Evolutionary conservation across 192 early-diverging fungal species (phyloP), one percentile per base, ranked within the genome.

Genomic region (Phlyctochytrium arcticum): DNA sequence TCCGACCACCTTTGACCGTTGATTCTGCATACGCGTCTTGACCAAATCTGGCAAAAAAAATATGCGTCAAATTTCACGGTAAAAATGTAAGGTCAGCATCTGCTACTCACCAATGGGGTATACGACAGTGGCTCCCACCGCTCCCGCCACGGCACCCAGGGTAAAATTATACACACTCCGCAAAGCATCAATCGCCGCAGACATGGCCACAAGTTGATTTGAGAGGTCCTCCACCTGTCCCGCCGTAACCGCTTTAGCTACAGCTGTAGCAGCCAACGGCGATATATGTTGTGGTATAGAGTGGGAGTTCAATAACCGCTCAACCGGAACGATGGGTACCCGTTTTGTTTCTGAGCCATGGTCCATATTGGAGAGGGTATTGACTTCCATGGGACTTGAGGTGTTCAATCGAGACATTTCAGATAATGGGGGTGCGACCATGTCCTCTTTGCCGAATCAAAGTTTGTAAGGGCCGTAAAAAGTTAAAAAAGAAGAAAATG

Each of bases 11-110:
- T 76, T 72, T 35, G 87, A 86, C 39, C 93, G 82, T 75, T 98
- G 96, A 74, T 96, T 98, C 72, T 98, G 96, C 94, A 98, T 96
- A 57, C 96, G 86, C 4, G 96, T 98, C 77, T 98, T 98, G 68
- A 96, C 94, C 55, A 98, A 73, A 81, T 98, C 96, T 80, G 53
- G 30, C 31, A 17, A 21, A 15, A 37, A 47, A 57, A 2, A 17
- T 4, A 57, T n/a, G n/a, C n/a, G n/a, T 42, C 39, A 42, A 10
- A n/a, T 42, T 42, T n/a, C n/a, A n/a, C n/a, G n/a, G n/a, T n/a
- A n/a, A n/a, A n/a, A n/a, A n/a, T 42, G 39, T 42, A 10, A 42
- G 9, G 39, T 42, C 39, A 42, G 39, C 8, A 12, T n/a, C n/a
- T n/a, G 23, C 6, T 50, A 10, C 71, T 15, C 50, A 80, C 78